Evolutionary conservation across 2,329 filamentous ascomycete genomes (phyloP), one percentile per base, ranked within the genome.

Genomic region (Colletotrichum sp.): DNA sequence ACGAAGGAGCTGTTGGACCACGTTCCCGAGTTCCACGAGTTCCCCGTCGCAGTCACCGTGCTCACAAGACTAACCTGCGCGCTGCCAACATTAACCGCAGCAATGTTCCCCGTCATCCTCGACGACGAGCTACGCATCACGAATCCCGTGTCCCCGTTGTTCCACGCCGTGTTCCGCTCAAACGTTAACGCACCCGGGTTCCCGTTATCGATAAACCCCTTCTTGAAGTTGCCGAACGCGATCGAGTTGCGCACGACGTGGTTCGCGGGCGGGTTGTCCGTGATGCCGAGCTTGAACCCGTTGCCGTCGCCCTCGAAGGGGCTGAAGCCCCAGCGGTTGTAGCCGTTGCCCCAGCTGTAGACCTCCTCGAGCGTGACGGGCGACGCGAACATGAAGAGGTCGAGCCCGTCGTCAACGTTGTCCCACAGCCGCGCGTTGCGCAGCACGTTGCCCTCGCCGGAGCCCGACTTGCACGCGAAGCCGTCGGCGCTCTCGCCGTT

Each of bases 401-500:
- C 87, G 7, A 88, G 80, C 2, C 87, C 87, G 75, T 88, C 87
- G 71, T 88, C 87, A 26, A 88, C 87, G 57, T 88, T 88, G 75
- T 88, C 84, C 86, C 86, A 88, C 6, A 88, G 82, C 24, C 87
- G 82, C 1, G 86, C 84, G 18, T 85, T 86, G 67, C 84, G 84
- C 24, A 88, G 76, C 3, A 86, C 78, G 74, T 88, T 88, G n/a
- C 87, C 87, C 66, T 83, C 83, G 16, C 87, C 87, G 8, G 79
- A 82, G 7, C 87, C 87, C 36, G 85, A 83, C 78, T 88, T 88
- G 80, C 84, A 86, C 4, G 84, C 87, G 73, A 88, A 86, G 4
- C 87, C 87, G 72, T 88, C 87, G 15, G 87, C 87, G 71, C 83
- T 86, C 80, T 88, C 87, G 57, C 87, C 87, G 74, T 88, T 88